Conservation (phyloP, 2,329 filamentous ascomycete species). For the Aotearoamyces nothofagi region DNA sequence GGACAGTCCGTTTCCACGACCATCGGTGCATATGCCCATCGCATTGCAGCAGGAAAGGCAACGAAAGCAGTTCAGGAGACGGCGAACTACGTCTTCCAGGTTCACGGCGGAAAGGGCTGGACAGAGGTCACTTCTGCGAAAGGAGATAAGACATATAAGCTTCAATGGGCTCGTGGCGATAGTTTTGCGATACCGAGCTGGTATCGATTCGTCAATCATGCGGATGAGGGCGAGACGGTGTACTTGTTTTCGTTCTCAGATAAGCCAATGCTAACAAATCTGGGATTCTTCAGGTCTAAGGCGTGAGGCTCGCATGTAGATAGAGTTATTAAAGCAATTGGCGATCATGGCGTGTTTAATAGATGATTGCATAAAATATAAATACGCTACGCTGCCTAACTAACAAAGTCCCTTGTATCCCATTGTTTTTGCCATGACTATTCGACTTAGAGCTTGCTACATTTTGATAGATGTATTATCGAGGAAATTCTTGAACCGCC, state of each 20-base stretch:
- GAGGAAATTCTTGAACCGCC: no score
- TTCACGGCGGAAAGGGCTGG: constrained; percentile 21
- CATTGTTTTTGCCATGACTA: no score
- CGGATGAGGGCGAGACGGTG: constrained; percentile 16
- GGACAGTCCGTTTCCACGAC: constrained; percentile 18
- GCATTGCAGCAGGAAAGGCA: constrained; percentile 17
- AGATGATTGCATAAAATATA: no score
- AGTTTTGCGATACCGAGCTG: constrained; percentile 28
- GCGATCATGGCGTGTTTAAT: no score
- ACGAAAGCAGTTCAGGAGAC: constrained; percentile 23
- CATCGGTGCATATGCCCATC: constrained; percentile 23
- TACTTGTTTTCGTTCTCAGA: constrained; percentile 27
- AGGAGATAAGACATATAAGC: constrained; percentile 7
- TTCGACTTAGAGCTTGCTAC: no score
- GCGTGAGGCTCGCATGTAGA: no score
- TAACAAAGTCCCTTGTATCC: no score
- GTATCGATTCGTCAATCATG: constrained; percentile 23
- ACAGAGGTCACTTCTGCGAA: constrained; percentile 16
- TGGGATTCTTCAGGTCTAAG: constrained; percentile 14
- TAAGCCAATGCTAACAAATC: constrained; percentile 24
- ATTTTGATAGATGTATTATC: no score
- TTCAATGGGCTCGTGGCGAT: constrained; percentile 23
- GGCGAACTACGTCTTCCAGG: constrained; percentile 25
- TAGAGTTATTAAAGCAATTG: no score
- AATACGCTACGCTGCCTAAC: no score